These are phyloP conservation scores for Solanum piurae DNA, from an alignment of 257 asterid species.

Conservation along the genomic window DNA sequence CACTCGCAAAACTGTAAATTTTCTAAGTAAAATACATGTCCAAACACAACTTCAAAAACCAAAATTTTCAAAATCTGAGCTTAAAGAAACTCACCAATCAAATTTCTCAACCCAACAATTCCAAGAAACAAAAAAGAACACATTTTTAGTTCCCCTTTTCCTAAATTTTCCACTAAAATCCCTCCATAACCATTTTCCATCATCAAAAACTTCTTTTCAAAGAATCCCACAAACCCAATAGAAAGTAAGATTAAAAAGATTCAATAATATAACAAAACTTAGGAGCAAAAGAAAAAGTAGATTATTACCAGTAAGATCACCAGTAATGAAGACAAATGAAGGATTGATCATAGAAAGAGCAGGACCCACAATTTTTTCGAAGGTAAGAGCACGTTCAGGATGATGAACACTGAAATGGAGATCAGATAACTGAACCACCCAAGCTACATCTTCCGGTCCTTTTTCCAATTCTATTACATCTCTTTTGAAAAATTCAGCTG, in stretches of 20 bases:
- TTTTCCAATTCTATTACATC: slow-evolving; percentile 28
- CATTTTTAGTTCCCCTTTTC: not conserved
- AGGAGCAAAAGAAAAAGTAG: not conserved
- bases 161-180: not conserved
- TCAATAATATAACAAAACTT: not conserved
- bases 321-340: slow-evolving; percentile 83
- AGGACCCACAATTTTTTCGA: slow-evolving; percentile 52
- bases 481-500: slow-evolving; percentile 8
- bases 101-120: not conserved
- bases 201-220: not conserved
- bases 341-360: slow-evolving; percentile 76
- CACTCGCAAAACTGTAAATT: not conserved
- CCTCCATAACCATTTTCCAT: not conserved
- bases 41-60: not conserved
- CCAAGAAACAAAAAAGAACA: not conserved
- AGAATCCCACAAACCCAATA: not conserved
- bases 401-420: slow-evolving; percentile 94
- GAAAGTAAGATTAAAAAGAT: not conserved
- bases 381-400: slow-evolving; percentile 68
- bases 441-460: slow-evolving; percentile 73
- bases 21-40: not conserved
- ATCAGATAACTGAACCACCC: slow-evolving; percentile 98
- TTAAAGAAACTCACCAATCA: not conserved
- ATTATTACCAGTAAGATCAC: slow-evolving; percentile 83
- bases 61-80: not conserved